Evolutionary conservation across 306 rosid genomes (phyloP), one percentile per base, ranked within the genome.

Genomic region (Trifolium pratense): DNA sequence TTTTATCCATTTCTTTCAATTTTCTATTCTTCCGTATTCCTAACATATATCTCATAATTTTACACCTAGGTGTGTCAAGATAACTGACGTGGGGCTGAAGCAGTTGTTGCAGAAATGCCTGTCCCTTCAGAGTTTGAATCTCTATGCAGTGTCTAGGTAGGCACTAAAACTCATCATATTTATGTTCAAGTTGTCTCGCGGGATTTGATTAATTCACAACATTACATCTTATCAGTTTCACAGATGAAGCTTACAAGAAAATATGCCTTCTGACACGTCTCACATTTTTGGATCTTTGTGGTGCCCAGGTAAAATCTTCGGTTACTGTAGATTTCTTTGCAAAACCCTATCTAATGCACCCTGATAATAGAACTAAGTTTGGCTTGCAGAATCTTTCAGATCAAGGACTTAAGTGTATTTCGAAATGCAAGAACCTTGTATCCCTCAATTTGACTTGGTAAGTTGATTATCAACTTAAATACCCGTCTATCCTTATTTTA

Each of bases 361-460:
- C 65, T 70, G 72, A 63, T 81, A 36, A 71, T 75, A 43, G 48
- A 17, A 55, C 56, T 49, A 48, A 58, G 6, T 68, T 64, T 48
- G 78, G 20, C 20, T 77, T 71, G 81, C 86, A 92, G 96, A 92
- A 88, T 81, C 83, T 92, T 59, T 89, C 90, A 14, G 96, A 89
- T 79, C 89, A 85, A 78, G 97, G 89, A 61, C 90, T 92, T 70
- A 40, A 64, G 46, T 67, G 82, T 78, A 80, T 88, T 80, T 88
- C 93, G 26, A 82, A 82, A 75, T 92, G 96, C 84, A 77, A 79
- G 69, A 74, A 81, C 62, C 90, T 92, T 48, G 73, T 68, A 43
- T 88, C 91, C 45, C 93, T 92, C 69, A 89, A 88, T 79, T 78
- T 89, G 81, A 89, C 97, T 61, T 92, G 97, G 97, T 88, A 89